Evolutionary conservation across 192 early-diverging fungal genomes (phyloP), one percentile per base, ranked within the genome.

Genomic region (Coemansia sp.): DNA sequence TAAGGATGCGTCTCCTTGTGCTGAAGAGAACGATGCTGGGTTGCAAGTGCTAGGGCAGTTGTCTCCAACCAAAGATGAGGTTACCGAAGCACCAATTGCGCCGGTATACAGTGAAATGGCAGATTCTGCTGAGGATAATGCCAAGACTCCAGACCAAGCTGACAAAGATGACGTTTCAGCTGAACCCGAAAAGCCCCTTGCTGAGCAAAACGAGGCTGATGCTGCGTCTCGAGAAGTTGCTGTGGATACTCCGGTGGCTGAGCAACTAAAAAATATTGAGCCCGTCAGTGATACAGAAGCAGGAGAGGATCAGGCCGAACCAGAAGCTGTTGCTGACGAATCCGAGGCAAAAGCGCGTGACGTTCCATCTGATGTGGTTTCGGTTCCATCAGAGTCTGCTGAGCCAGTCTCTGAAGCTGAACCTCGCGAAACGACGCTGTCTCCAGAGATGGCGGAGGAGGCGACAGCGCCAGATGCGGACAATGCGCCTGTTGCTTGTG

Each of bases 401-500:
- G 46, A 20, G n/a, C 46, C 28, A 14, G 46, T 12, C 2, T 6
- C 46, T 23, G 28, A 35, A 35, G 33, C 33, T 35, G 33, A 35
- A 7, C 10, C 33, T 9, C 33, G 33, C 6, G 6, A 7, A 2
- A 35, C 7, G 10, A 35, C 33, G 6, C 3, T 7, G 10, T 7
- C 33, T 7, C 7, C 33, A 35, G 33, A 35, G 33, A 6, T 35
- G 7, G 33, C 28, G 6, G 41, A 50, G 16, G 48, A 50, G 48
- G 47, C 23, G 15, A 11, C 6, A 21, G 57, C 42, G 38, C 44
- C 48, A 5, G 47, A 13, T 59, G 28, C 38, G 0, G 57, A 44
- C 3, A 41, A 19, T 38, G 55, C 42, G 19, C 3, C 31, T 16
- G n/a, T n/a, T 42, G 15, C 40, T 18, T 6, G 40, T 14, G 40